Evolutionary conservation across 768 basidiomycete species (phyloP).

Genomic region (Amanita pseudoporphyria): DNA sequence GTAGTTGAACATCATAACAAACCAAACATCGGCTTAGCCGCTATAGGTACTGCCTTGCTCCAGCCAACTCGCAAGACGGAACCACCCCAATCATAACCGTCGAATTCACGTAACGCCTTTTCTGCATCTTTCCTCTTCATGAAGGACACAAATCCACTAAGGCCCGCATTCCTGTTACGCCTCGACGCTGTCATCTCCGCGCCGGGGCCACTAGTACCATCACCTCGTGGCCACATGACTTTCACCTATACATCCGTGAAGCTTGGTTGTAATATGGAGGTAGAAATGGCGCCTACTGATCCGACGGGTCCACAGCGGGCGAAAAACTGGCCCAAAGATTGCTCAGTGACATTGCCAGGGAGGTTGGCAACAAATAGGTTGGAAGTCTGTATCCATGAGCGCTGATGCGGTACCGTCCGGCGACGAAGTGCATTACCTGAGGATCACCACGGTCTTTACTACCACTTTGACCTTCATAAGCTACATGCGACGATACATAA

Average conservation of each 20-base stretch:
- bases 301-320: conserved; percentile 90
- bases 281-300: conserved; percentile 45
- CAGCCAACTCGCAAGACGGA: conserved; percentile 83
- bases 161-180: conserved; percentile 59
- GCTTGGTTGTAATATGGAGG: neutral
- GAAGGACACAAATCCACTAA: conserved; percentile 95
- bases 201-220: conserved; percentile 56
- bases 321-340: conserved; percentile 81
- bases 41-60: conserved; percentile 94
- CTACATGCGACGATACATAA: conserved; percentile 22
- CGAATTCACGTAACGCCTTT: conserved; percentile 76
- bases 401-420: neutral
- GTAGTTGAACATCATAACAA: conserved; percentile 11
- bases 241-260: conserved; percentile 50
- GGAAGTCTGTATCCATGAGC: conserved; percentile 51
- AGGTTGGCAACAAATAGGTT: conserved; percentile 96
- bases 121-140: conserved; percentile 94
- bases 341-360: conserved; percentile 80
- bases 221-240: conserved; percentile 98
- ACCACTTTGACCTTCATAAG: conserved; percentile 86
- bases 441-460: conserved; percentile 86
- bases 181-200: conserved; percentile 69
- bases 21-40: conserved; percentile 77
- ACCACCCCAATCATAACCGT: conserved; percentile 94
- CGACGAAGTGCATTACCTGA: conserved; percentile 38